Evolutionary conservation across 73 alveolate genomes (phyloP).

Genomic region (Symbiodinium pilosum): DNA sequence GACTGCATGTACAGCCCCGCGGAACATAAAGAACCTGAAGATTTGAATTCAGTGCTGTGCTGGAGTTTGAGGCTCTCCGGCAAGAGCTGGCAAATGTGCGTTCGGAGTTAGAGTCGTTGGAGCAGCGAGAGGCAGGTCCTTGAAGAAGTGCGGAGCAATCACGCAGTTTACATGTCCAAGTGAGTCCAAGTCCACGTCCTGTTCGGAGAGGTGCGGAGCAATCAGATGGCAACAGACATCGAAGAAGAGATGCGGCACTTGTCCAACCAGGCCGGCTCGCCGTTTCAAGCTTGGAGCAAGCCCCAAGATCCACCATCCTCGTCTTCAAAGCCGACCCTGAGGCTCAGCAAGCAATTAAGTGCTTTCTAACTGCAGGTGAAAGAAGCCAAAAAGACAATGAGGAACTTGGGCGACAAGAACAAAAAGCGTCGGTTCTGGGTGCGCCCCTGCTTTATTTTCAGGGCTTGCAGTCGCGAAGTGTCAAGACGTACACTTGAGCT

Average conservation of each 20-base stretch:
- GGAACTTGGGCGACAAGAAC: background rate
- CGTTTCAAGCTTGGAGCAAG: too few species aligned
- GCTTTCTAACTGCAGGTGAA: background rate
- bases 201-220: background rate
- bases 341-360: too few species aligned
- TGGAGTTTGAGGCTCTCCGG: slow-evolving; percentile 2
- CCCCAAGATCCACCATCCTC: too few species aligned
- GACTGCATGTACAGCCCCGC: too few species aligned
- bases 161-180: too few species aligned
- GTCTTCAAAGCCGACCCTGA: too few species aligned
- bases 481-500: too few species aligned
- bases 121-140: background rate
- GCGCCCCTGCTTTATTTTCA: too few species aligned
- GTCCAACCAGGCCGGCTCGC: background rate
- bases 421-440: slow-evolving; percentile 22
- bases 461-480: too few species aligned
- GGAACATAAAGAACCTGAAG: too few species aligned
- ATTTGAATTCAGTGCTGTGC: too few species aligned
- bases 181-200: background rate
- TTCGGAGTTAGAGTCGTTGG: background rate
- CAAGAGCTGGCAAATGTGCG: background rate
- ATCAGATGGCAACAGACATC: background rate
- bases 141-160: too few species aligned
- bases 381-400: background rate
- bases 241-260: background rate